Conservation (phyloP, 2,329 filamentous ascomycete genomes). For the Arachnopeziza araneosa region DNA sequence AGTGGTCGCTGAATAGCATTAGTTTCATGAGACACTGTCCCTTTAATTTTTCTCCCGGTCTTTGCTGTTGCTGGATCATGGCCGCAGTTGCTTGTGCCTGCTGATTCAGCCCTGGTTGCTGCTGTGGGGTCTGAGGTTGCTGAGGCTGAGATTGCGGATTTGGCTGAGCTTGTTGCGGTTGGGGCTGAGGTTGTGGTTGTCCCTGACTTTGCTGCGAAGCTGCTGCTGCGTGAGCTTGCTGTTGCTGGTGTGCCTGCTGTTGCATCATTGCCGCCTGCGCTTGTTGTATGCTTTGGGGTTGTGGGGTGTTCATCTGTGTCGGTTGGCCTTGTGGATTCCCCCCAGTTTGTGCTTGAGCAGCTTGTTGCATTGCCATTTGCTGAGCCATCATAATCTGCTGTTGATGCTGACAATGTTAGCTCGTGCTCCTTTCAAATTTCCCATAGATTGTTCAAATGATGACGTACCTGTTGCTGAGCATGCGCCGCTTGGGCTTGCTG, state of each 20-base stretch:
- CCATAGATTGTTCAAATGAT: not conserved
- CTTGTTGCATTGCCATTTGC: constrained; percentile 43
- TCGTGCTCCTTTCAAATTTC: not conserved
- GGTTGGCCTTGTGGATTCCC: not conserved
- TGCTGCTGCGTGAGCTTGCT: constrained; percentile 34
- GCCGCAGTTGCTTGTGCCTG: constrained; percentile 24
- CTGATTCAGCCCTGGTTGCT: constrained; percentile 33
- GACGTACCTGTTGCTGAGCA: constrained; percentile 19
- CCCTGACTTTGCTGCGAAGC: constrained; percentile 36
- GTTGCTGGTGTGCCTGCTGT: constrained; percentile 40
- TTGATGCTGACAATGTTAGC: constrained; percentile 20
- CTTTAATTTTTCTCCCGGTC: constrained; percentile 37
- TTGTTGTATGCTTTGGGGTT: constrained; percentile 37
- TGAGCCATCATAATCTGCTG: constrained; percentile 40
- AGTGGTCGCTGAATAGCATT: constrained; percentile 56
- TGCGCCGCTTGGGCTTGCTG: constrained; percentile 39
- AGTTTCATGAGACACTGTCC: constrained; percentile 54
- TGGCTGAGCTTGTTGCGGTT: constrained; percentile 36
- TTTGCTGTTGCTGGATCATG: constrained; percentile 32
- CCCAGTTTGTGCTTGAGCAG: constrained; percentile 37
- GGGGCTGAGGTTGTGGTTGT: constrained; percentile 40
- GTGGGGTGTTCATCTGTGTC: constrained; percentile 44
- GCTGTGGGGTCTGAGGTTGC: constrained; percentile 34
- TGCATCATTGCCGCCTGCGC: constrained; percentile 23
- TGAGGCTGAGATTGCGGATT: constrained; percentile 38